Conservation (phyloP, 2,329 filamentous ascomycete genomes). For the Calonectria pseudoreteaudii region DNA sequence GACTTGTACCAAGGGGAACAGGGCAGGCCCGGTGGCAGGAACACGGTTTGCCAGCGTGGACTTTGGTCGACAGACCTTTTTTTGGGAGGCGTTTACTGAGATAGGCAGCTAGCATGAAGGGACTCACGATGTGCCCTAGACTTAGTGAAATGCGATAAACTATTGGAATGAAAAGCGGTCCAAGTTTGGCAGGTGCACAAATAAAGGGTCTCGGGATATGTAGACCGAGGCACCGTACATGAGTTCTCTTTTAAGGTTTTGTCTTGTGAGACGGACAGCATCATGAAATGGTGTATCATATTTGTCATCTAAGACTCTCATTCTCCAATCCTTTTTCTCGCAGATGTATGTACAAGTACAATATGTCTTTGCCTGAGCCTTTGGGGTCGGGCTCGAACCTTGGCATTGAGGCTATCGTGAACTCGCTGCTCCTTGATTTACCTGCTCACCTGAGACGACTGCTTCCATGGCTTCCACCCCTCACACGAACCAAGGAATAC, state of each 20-base stretch:
- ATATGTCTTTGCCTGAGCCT: background rate
- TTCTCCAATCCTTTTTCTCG: background rate
- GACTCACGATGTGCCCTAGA: constrained; percentile 28
- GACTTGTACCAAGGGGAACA: constrained; percentile 13
- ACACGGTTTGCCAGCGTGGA: constrained; percentile 26
- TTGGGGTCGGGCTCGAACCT: background rate
- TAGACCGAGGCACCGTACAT: background rate
- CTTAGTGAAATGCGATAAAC: constrained; percentile 40
- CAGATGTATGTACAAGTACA: background rate
- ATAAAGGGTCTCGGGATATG: constrained; percentile 10
- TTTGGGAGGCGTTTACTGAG: constrained; percentile 19
- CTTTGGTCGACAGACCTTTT: background rate
- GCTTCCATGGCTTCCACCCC: background rate
- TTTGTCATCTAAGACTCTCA: constrained; percentile 25
- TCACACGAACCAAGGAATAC: background rate
- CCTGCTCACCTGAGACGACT: background rate
- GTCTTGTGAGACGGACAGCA: constrained; percentile 26
- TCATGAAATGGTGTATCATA: constrained; percentile 31
- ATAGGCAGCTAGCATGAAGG: constrained; percentile 33
- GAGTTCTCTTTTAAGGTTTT: constrained; percentile 21
- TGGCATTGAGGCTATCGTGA: constrained; percentile 7
- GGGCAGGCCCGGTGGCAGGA: constrained; percentile 30
- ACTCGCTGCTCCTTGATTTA: background rate
- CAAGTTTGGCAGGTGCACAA: constrained; percentile 4
- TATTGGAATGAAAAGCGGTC: constrained; percentile 41